Evolutionary conservation across 1,284 basidiomycete genomes (phyloP).

Genomic region (Tilletia setariae): DNA sequence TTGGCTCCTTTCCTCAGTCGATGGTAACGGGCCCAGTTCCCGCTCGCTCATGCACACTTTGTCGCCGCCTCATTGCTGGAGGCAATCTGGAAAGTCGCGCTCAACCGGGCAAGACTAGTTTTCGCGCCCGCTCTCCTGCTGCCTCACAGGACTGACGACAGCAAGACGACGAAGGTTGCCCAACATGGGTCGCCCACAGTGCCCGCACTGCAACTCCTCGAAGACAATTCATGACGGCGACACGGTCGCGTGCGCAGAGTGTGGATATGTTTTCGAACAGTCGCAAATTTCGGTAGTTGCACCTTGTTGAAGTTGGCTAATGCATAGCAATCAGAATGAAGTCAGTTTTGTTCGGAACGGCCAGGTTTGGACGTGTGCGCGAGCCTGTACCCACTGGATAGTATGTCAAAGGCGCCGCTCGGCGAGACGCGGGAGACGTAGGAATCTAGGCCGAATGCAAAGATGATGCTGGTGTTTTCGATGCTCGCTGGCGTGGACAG

Average conservation of each 20-base stretch:
- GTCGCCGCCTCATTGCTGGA: too few species aligned
- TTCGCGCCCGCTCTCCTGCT: too few species aligned
- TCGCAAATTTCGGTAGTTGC: slow-evolving; percentile 88
- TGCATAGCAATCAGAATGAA: background rate
- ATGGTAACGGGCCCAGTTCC: too few species aligned
- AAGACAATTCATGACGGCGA: slow-evolving; percentile 45
- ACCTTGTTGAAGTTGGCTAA: slow-evolving; percentile 73
- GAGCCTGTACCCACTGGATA: slow-evolving; percentile 59
- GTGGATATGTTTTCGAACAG: slow-evolving; percentile 74
- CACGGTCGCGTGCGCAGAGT: slow-evolving; percentile 45
- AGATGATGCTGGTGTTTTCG: slow-evolving; percentile 83
- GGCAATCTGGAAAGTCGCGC: too few species aligned
- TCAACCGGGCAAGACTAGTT: too few species aligned
- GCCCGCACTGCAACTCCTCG: slow-evolving; percentile 43
- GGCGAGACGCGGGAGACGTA: slow-evolving; percentile 80
- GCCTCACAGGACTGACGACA: too few species aligned
- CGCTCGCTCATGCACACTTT: too few species aligned
- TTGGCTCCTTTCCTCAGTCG: too few species aligned
- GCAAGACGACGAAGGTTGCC: too few species aligned
- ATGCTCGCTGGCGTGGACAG: slow-evolving; percentile 76
- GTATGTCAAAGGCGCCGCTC: slow-evolving; percentile 84
- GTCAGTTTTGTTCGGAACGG: background rate
- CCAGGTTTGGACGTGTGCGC: too few species aligned
- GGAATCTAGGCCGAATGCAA: slow-evolving; percentile 80
- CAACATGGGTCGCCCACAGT: slow-evolving; percentile 24